These are phyloP conservation scores for Isabelozyma heimii DNA, from an alignment of 805 yeast genomes.

Conservation along the genomic window DNA sequence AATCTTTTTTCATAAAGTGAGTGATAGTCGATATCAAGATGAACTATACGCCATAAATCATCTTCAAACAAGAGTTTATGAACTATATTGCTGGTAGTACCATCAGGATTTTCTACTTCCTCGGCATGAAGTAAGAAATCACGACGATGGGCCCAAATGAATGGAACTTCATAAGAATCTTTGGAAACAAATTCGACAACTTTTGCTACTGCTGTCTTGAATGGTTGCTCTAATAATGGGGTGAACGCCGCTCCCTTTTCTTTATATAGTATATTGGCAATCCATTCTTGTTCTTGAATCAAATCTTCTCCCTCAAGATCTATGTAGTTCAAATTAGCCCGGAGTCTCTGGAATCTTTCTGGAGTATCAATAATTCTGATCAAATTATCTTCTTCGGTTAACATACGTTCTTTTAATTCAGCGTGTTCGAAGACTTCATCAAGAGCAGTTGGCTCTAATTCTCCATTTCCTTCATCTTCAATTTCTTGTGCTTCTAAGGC, in stretches of 20 bases:
- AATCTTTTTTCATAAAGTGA: conserved; percentile 73
- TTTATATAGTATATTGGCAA: conserved; percentile 57
- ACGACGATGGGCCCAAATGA: conserved; percentile 92
- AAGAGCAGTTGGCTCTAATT: conserved; percentile 60
- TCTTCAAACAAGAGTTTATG: conserved; percentile 66
- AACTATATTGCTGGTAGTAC: conserved; percentile 32
- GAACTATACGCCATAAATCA: conserved; percentile 89
- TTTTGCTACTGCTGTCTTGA: conserved; percentile 67
- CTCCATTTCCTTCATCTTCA: conserved; percentile 53
- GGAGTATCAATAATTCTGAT: conserved; percentile 88
- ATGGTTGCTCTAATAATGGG: conserved; percentile 41
- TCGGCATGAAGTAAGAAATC: conserved; percentile 71
- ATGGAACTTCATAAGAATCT: conserved; percentile 87
- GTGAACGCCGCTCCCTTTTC: conserved; percentile 51
- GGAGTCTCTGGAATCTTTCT: conserved; percentile 81
- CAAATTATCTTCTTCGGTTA: conserved; percentile 87
- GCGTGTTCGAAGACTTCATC: conserved; percentile 93
- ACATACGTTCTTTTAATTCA: conserved; percentile 84
- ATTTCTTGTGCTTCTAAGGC: conserved; percentile 86
- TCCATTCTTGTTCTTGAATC: conserved; percentile 74
- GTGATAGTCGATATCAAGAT: conserved; percentile 84
- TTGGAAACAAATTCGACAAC: conserved; percentile 69
- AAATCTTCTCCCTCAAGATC: conserved; percentile 71
- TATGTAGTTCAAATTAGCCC: conserved; percentile 64
- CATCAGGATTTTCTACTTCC: conserved; percentile 39